These are phyloP conservation scores for Endothia cerciana DNA, from an alignment of 2,329 filamentous ascomycete genomes.

Conservation along the genomic window DNA sequence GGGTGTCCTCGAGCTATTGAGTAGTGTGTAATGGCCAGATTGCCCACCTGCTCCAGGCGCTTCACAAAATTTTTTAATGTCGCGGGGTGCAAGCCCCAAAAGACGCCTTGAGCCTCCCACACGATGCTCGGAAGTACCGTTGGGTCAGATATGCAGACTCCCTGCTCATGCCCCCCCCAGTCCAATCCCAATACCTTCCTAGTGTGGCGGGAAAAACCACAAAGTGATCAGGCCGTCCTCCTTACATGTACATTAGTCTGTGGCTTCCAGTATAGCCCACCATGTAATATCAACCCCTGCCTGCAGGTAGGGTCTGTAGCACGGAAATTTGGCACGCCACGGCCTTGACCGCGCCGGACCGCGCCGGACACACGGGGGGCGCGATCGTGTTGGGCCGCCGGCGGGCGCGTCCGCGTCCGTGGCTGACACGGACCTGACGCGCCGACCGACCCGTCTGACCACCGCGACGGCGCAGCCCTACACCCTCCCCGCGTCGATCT, in stretches of 20 bases:
- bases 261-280: neutral
- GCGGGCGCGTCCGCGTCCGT: conserved; percentile 4
- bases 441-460: neutral
- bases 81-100: too few relatives aligned
- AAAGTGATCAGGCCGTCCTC: neutral
- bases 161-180: conserved; percentile 1
- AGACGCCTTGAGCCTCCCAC: neutral
- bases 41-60: too few relatives aligned
- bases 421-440: conserved; percentile 1
- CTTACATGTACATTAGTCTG: conserved; percentile 7
- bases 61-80: too few relatives aligned
- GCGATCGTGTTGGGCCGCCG: neutral
- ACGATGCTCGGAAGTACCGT: neutral
- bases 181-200: conserved; percentile 3
- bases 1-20: too few relatives aligned
- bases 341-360: neutral
- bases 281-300: neutral
- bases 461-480: neutral
- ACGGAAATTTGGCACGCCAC: neutral
- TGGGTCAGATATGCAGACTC: neutral
- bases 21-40: too few relatives aligned
- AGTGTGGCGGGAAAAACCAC: conserved; percentile 6
- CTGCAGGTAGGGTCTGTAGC: neutral
- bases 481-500: conserved; percentile 1
- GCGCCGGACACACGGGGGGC: conserved; percentile 1